Evolutionary conservation across 2,329 filamentous ascomycete species (phyloP).

Genomic region (Claviceps pusilla): DNA sequence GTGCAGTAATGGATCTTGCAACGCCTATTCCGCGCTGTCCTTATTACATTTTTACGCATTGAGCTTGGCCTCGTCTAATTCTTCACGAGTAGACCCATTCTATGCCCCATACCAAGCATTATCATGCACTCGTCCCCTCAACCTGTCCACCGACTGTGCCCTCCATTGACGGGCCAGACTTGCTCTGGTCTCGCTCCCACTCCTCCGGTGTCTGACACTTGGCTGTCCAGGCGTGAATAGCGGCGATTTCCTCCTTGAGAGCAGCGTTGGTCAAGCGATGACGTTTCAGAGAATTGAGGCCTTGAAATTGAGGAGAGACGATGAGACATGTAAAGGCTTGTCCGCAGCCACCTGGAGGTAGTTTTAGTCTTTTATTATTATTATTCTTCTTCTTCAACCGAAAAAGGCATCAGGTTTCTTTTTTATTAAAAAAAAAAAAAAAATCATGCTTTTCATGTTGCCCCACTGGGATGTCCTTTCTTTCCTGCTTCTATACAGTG

Average conservation of each 20-base stretch:
- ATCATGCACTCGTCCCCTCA: constrained; percentile 14
- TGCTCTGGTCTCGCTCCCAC: constrained; percentile 52
- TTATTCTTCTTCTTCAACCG: background rate
- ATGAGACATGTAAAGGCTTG: constrained; percentile 46
- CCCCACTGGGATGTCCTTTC: background rate
- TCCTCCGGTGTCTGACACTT: constrained; percentile 87
- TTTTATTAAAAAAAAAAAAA: no score
- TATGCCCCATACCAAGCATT: background rate
- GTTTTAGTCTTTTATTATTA: no score
- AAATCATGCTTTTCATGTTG: background rate
- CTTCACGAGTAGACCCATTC: background rate
- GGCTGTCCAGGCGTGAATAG: constrained; percentile 88
- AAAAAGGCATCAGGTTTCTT: background rate
- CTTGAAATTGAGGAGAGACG: constrained; percentile 52
- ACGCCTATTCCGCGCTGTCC: background rate
- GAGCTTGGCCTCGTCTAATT: background rate
- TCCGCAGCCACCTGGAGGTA: constrained; percentile 39
- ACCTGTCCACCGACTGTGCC: constrained; percentile 30
- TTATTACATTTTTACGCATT: background rate
- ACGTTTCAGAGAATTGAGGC: constrained; percentile 63
- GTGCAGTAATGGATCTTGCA: background rate
- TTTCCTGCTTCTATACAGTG: background rate
- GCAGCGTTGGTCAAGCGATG: constrained; percentile 75
- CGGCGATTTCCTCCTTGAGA: constrained; percentile 74
- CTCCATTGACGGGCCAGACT: constrained; percentile 24